Percentiles rank a stretch among this genome's conserved stretches.
Evolutionary conservation across 1,284 basidiomycete species (phyloP).

Genomic region (Ceratobasidium sp.): DNA sequence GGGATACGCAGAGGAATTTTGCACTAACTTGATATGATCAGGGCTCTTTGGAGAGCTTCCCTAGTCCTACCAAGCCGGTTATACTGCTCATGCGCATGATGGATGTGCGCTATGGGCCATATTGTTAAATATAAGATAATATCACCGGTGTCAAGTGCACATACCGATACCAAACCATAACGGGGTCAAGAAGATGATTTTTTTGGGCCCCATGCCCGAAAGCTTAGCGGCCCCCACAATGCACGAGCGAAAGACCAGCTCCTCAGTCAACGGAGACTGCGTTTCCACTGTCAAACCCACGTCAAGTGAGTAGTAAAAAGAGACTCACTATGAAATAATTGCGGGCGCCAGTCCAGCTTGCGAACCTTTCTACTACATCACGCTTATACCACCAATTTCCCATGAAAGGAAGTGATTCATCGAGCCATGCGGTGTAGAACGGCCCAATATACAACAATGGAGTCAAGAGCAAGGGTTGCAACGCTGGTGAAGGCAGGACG

Average conservation of each 20-base stretch:
- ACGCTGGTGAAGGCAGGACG: slow-evolving; percentile 49
- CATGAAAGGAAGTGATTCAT: slow-evolving; percentile 67
- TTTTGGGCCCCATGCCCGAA: slow-evolving; percentile 60
- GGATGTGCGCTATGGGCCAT: slow-evolving; percentile 87
- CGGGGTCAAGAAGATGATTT: slow-evolving; percentile 80
- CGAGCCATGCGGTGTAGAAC: slow-evolving; percentile 68
- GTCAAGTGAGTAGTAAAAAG: slow-evolving; percentile 10
- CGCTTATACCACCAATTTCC: slow-evolving; percentile 56
- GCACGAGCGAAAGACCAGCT: slow-evolving; percentile 88
- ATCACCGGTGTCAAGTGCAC: slow-evolving; percentile 47
- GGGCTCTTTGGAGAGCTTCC: slow-evolving; percentile 66
- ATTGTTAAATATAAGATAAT: slow-evolving; percentile 1
- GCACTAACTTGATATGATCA: slow-evolving; percentile 64
- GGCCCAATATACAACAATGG: slow-evolving; percentile 85
- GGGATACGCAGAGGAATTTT: background rate
- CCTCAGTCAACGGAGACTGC: slow-evolving; percentile 91
- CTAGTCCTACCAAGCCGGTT: slow-evolving; percentile 68
- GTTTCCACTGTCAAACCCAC: slow-evolving; percentile 1
- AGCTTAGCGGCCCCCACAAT: slow-evolving; percentile 76
- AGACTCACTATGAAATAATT: slow-evolving; percentile 78
- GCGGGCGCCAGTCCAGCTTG: slow-evolving; percentile 65
- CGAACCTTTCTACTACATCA: slow-evolving; percentile 55
- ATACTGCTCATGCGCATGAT: slow-evolving; percentile 88
- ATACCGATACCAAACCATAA: slow-evolving; percentile 85
- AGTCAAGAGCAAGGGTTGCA: slow-evolving; percentile 59